Base-by-base conservation (phyloP, 768 basidiomycete genomes). In the Lenzites betulinus region DNA sequence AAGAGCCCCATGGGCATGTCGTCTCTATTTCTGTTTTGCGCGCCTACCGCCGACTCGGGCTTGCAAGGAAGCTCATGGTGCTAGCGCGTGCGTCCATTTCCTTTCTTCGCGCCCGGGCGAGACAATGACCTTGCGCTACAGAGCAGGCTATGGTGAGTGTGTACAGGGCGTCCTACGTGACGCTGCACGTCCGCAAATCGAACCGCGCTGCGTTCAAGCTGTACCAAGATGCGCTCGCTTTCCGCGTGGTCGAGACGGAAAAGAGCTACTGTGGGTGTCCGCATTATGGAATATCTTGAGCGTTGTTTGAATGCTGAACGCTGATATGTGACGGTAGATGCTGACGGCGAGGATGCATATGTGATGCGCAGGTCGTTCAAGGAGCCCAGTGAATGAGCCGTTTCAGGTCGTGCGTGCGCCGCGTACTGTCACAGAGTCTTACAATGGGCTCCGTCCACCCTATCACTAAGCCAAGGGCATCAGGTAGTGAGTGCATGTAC, bases 1-100 rank as follows among this genome's bases (percentile, higher is more conserved):
- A 79, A 20, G 80, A 83, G 20, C 78, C 83, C 0, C 89, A 93
- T 60, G 94, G 94, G 0, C 94, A 97, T 67, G 90, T 97, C 70
- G 95, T 93, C n/a, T 95, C 93, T 15, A 95, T 97, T 69, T 95
- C 93, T 0, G 94, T 97, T 3, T 77, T 96, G 20, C 82, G 94
- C 57, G 85, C 90, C 15, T 92, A 96, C 69, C 80, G 95, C 44
- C 81, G 94, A n/a, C 79, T 95, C 7, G 94, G 95, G 13, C 74
- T 97, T 2, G 94, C 95, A 7, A 93, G 93, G 75, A 92, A 91
- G 69, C 77, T 97, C 28, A 96, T 96, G 94, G 64, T 91, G 16
- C 86, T 90, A 30, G 90, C 91, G 47, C 94, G 93, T 95, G 65
- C 64, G 93, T 75, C 41, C n/a, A 7, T 20, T 50, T 33, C 30